Percentiles rank a stretch among this genome's conserved stretches.
These are phyloP conservation scores for Sphagnum contortum DNA, from an alignment of 225 moss, liverwort and hornwort genomes.

Conservation along the genomic window DNA sequence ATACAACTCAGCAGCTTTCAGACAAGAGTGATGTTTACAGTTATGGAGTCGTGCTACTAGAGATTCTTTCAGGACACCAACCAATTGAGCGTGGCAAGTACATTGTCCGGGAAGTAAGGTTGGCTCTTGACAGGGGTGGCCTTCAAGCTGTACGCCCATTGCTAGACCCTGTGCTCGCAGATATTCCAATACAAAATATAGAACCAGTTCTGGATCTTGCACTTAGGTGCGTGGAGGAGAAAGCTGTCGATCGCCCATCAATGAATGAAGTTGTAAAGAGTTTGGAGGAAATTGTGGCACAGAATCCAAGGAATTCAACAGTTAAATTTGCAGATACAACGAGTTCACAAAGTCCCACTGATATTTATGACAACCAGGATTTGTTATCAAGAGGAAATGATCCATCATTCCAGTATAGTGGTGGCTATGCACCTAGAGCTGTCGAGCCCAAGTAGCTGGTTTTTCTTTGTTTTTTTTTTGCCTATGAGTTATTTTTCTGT, in stretches of 20 bases:
- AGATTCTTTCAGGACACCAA: constrained; percentile 43
- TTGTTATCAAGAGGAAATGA: neutral
- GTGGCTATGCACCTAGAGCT: constrained; percentile 5
- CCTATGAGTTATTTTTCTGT: too few relatives aligned
- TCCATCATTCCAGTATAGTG: constrained; percentile 27
- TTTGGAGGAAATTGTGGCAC: constrained; percentile 33
- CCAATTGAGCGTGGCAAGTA: constrained; percentile 54
- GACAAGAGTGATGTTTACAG: constrained; percentile 90
- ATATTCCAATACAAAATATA: constrained; percentile 23
- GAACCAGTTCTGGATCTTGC: constrained; percentile 41
- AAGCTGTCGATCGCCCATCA: constrained; percentile 39
- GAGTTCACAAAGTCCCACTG: constrained; percentile 9
- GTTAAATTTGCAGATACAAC: constrained; percentile 15
- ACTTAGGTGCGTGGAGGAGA: constrained; percentile 47
- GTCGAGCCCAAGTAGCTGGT: too few relatives aligned
- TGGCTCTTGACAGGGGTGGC: constrained; percentile 35
- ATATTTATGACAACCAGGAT: constrained; percentile 17
- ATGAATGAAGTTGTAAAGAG: constrained; percentile 64
- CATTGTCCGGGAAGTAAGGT: constrained; percentile 54
- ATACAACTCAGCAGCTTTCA: constrained; percentile 59
- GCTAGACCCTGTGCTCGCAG: constrained; percentile 46
- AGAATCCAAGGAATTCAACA: constrained; percentile 14
- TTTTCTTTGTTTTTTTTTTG: too few relatives aligned
- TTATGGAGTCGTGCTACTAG: constrained; percentile 78
- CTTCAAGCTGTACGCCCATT: constrained; percentile 20